Percentiles rank a stretch among this genome's conserved stretches.
These are phyloP conservation scores for Russula abietina DNA, from an alignment of 768 basidiomycete genomes.

Conservation along the genomic window DNA sequence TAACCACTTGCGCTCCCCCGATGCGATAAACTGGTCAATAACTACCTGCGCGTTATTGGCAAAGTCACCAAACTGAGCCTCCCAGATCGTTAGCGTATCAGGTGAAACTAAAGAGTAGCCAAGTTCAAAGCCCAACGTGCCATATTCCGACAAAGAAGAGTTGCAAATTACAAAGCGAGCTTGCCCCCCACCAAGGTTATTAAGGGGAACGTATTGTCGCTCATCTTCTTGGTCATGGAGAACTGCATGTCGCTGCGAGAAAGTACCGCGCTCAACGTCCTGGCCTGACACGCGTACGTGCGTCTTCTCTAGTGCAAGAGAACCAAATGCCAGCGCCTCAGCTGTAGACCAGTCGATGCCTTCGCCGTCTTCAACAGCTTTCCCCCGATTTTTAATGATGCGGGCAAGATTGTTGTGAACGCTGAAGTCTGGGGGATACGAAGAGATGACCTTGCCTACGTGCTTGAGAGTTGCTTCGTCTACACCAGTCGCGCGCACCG, in stretches of 20 bases:
- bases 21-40: slow-evolving; percentile 97
- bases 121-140: slow-evolving; percentile 92
- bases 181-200: slow-evolving; percentile 81
- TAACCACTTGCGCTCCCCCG: slow-evolving; percentile 96
- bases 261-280: slow-evolving; percentile 98
- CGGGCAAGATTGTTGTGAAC: slow-evolving; percentile 92
- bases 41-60: slow-evolving; percentile 97
- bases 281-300: slow-evolving; percentile 96
- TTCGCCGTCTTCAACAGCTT: slow-evolving; percentile 82
- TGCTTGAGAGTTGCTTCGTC: slow-evolving; percentile 70
- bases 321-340: slow-evolving; percentile 93
- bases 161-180: slow-evolving; percentile 95
- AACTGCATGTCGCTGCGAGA: slow-evolving; percentile 96
- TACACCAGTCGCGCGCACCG: slow-evolving; percentile 82
- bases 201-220: slow-evolving; percentile 82
- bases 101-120: slow-evolving; percentile 98
- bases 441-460: slow-evolving; percentile 82
- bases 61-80: slow-evolving; percentile 98
- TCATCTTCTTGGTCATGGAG: slow-evolving; percentile 95
- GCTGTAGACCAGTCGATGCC: slow-evolving; percentile 99
- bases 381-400: slow-evolving; percentile 81
- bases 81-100: slow-evolving; percentile 90
- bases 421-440: slow-evolving; percentile 77
- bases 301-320: slow-evolving; percentile 86
- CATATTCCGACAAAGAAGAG: slow-evolving; percentile 94